A percentile compares a stretch with the other conserved stretches of the same genome.
phyloP scores from a whole-genome alignment of 2,329 filamentous ascomycete genomes.

The Monascus ruber region DNA sequence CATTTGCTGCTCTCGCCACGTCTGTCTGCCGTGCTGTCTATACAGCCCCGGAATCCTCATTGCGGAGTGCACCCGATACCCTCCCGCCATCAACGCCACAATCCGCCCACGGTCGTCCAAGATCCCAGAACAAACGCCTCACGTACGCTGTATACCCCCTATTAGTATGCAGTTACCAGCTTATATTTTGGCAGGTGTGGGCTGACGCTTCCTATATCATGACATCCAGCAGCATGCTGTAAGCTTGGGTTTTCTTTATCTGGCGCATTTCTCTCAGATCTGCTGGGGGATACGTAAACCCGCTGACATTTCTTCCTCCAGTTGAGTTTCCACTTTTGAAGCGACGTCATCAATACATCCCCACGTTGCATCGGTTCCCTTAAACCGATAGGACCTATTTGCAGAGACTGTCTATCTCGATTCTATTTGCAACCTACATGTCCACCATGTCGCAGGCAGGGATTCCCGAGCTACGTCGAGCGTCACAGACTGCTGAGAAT shows the following conservation, averaged over 20 bases:
- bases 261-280: background rate
- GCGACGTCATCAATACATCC: constrained; percentile 25
- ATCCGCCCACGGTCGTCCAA: too few species aligned
- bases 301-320: background rate
- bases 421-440: background rate
- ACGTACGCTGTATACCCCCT: too few species aligned
- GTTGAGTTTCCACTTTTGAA: background rate
- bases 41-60: too few species aligned
- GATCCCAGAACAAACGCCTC: too few species aligned
- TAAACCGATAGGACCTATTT: background rate
- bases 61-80: too few species aligned
- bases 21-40: too few species aligned
- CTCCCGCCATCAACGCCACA: too few species aligned
- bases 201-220: too few species aligned
- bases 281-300: background rate
- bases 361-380: constrained; percentile 1
- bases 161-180: background rate
- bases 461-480: constrained; percentile 15
- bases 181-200: background rate
- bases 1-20: too few species aligned
- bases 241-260: too few species aligned
- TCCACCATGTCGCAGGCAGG: constrained; percentile 20
- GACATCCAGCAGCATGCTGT: too few species aligned
- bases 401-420: background rate
- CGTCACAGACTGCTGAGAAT: constrained; percentile 20